Evolutionary conservation across 2,329 filamentous ascomycete genomes (phyloP).

Genomic region (Ophiostoma sp.): DNA sequence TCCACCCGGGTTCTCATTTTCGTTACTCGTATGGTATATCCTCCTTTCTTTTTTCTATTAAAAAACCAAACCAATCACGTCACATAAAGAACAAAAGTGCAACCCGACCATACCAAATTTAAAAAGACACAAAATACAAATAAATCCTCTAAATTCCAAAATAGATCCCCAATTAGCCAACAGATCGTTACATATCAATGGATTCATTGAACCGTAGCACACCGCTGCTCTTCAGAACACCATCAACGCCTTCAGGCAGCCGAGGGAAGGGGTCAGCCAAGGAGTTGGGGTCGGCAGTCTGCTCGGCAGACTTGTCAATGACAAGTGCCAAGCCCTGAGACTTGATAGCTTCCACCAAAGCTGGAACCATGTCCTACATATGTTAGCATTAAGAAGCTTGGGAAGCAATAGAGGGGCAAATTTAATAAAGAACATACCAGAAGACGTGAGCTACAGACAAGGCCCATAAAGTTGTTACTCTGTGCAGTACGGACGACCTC

Average conservation of each 20-base stretch:
- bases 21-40: neutral
- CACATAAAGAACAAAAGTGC: neutral
- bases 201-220: constrained; percentile 90
- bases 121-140: neutral
- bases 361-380: constrained; percentile 79
- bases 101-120: neutral
- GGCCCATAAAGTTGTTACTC: constrained; percentile 96
- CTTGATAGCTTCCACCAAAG: constrained; percentile 88
- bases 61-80: neutral
- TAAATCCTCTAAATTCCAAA: neutral
- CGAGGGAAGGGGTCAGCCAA: constrained; percentile 50
- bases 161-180: neutral
- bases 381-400: neutral
- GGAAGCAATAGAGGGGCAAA: constrained; percentile 1
- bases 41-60: neutral
- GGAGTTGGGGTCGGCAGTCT: constrained; percentile 37
- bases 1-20: neutral
- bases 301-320: constrained; percentile 70
- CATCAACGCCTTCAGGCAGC: constrained; percentile 78
- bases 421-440: constrained; percentile 55
- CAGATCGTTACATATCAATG: constrained; percentile 58
- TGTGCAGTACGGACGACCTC: constrained; percentile 89
- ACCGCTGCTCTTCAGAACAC: constrained; percentile 76
- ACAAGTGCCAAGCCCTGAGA: constrained; percentile 89
- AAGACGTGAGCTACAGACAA: constrained; percentile 83